Percentiles rank a stretch among this genome's conserved stretches.
Evolutionary conservation across 208 protist genomes (phyloP).

Genomic region (Leishmania turanica): DNA sequence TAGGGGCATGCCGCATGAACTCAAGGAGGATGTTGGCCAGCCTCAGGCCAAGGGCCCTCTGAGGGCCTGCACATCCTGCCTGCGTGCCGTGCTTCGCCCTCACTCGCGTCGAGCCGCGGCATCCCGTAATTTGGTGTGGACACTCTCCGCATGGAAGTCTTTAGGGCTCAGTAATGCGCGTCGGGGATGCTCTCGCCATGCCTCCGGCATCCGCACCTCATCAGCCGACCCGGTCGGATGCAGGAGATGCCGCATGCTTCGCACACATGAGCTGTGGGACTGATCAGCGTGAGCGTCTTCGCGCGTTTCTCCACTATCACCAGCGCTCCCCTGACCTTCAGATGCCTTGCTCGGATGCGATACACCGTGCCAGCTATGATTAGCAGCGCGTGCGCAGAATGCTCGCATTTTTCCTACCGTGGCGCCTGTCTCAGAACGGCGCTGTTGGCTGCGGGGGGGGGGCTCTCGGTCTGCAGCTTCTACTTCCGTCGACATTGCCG

Average conservation of each 20-base stretch:
- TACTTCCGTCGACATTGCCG: not conserved
- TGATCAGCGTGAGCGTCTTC: not conserved
- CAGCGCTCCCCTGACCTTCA: not conserved
- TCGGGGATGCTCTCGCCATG: not conserved
- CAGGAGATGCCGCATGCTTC: not conserved
- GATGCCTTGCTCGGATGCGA: not conserved
- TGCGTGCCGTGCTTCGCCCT: not conserved
- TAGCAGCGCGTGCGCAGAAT: not conserved
- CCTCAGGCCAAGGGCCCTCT: not conserved
- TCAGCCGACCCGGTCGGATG: not conserved
- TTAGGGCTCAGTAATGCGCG: not conserved
- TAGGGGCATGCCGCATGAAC: not conserved
- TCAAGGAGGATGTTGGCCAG: not conserved
- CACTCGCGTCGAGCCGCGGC: not conserved
- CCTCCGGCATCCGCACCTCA: not conserved
- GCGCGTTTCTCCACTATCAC: not conserved
- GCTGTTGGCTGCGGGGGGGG: not conserved
- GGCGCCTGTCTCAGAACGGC: not conserved
- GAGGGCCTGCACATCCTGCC: not conserved
- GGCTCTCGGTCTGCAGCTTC: not conserved
- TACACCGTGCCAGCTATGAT: not conserved
- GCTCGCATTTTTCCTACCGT: not conserved
- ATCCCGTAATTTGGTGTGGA: not conserved
- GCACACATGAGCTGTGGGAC: not conserved
- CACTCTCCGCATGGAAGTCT: not conserved